phyloP scores from a whole-genome alignment of 2,329 filamentous ascomycete species.

The Pseudonectria foliicola region DNA sequence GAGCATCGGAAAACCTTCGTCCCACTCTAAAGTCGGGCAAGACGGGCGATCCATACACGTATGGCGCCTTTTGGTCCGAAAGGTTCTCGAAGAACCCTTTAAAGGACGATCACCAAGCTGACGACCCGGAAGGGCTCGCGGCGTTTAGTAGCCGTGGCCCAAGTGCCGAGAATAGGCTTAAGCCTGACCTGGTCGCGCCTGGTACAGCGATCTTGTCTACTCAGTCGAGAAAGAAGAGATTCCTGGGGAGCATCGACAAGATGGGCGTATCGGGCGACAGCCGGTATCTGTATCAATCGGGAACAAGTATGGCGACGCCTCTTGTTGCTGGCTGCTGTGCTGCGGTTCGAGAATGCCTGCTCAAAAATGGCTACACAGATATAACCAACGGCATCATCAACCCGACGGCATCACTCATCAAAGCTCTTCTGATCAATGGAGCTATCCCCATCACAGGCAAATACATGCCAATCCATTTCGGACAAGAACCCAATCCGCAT shows the following conservation, averaged over 20 bases:
- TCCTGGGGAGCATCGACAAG: not conserved
- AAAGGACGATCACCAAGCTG: not conserved
- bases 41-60: not conserved
- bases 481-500: not conserved
- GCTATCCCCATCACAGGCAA: not conserved
- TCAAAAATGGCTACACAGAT: not conserved
- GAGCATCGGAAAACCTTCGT: slow-evolving; percentile 1
- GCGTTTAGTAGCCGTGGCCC: slow-evolving; percentile 5
- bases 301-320: slow-evolving; percentile 2
- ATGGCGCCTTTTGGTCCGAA: not conserved
- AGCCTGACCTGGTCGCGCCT: slow-evolving; percentile 2
- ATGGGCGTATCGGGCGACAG: not conserved
- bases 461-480: not conserved
- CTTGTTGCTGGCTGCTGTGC: slow-evolving; percentile 1
- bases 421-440: slow-evolving; percentile 1
- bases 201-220: not conserved
- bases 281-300: not conserved
- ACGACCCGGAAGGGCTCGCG: slow-evolving; percentile 1
- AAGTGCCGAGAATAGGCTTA: not conserved
- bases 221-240: not conserved
- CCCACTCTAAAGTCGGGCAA: not conserved
- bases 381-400: not conserved
- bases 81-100: not conserved
- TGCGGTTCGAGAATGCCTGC: not conserved
- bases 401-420: slow-evolving; percentile 1